phyloP scores from a whole-genome alignment of 257 asterid genomes.

The Solanum habrochaites region DNA sequence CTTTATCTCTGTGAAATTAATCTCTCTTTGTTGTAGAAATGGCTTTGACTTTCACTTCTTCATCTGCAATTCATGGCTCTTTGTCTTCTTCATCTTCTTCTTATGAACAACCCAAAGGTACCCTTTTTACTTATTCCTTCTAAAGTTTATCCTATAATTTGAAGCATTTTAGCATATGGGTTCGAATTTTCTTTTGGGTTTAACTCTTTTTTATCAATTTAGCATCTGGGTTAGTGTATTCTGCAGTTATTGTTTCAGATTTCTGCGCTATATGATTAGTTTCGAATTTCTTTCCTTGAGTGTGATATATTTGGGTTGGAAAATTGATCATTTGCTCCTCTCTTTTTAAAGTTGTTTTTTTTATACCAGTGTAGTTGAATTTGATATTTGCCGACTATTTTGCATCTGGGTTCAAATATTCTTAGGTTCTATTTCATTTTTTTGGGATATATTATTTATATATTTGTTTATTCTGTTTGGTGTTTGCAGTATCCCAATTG shows the following conservation, averaged over 20 bases:
- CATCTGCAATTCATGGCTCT: conserved; percentile 39
- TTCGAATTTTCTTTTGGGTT: neutral
- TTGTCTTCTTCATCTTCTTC: conserved; percentile 18
- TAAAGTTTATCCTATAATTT: neutral
- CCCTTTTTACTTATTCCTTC: neutral
- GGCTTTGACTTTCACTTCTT: conserved; percentile 61
- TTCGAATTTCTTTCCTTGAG: neutral
- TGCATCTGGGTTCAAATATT: neutral
- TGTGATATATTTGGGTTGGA: neutral
- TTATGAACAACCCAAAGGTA: conserved; percentile 48
- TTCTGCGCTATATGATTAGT: neutral
- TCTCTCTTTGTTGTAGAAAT: neutral
- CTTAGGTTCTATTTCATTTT: neutral
- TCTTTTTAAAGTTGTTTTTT: neutral
- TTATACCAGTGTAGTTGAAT: neutral
- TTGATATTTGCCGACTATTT: neutral
- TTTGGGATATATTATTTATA: neutral
- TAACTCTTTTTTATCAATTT: neutral
- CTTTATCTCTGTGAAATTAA: neutral
- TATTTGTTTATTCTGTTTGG: neutral
- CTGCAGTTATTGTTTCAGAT: neutral
- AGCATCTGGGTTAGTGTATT: neutral
- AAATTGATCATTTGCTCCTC: neutral
- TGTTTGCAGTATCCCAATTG: conserved; percentile 23
- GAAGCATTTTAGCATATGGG: neutral